A percentile compares a stretch with the other conserved stretches of the same genome.
phyloP scores from a whole-genome alignment of 176 grass and related monocot species.

The Musa itinerans region DNA sequence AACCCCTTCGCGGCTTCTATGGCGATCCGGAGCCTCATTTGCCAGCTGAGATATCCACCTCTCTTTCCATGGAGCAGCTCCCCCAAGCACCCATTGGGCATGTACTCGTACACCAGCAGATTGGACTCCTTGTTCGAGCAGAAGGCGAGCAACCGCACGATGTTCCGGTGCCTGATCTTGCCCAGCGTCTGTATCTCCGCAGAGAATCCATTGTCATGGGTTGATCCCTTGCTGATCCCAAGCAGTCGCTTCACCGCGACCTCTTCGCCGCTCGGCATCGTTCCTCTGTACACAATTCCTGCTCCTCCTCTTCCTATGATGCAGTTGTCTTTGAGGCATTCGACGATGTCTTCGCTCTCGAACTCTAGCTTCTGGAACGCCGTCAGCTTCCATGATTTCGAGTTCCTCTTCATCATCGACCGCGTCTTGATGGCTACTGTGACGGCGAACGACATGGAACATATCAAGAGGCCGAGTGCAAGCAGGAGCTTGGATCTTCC shows the following conservation, averaged over 20 bases:
- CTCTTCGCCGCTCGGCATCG: slow-evolving; percentile 40
- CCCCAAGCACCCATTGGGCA: slow-evolving; percentile 84
- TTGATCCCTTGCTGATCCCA: slow-evolving; percentile 41
- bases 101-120: slow-evolving; percentile 89
- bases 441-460: slow-evolving; percentile 58
- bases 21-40: slow-evolving; percentile 73
- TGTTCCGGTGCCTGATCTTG: slow-evolving; percentile 80
- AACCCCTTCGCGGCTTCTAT: slow-evolving; percentile 81
- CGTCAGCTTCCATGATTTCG: slow-evolving; percentile 64
- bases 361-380: slow-evolving; percentile 87
- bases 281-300: slow-evolving; percentile 79
- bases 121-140: slow-evolving; percentile 63
- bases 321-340: slow-evolving; percentile 84
- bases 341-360: slow-evolving; percentile 58
- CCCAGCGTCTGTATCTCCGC: slow-evolving; percentile 93
- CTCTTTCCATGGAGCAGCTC: slow-evolving; percentile 89
- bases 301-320: slow-evolving; percentile 88
- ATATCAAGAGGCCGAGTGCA: slow-evolving; percentile 49
- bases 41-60: slow-evolving; percentile 65
- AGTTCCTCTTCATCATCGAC: slow-evolving; percentile 43
- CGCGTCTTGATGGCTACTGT: slow-evolving; percentile 62
- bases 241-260: slow-evolving; percentile 84
- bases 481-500: slow-evolving; percentile 54
- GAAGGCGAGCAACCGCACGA: slow-evolving; percentile 76
- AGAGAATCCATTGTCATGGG: slow-evolving; percentile 78